Base-by-base conservation (phyloP, 2,329 filamentous ascomycete species). In the Cercospora berteroae region DNA sequence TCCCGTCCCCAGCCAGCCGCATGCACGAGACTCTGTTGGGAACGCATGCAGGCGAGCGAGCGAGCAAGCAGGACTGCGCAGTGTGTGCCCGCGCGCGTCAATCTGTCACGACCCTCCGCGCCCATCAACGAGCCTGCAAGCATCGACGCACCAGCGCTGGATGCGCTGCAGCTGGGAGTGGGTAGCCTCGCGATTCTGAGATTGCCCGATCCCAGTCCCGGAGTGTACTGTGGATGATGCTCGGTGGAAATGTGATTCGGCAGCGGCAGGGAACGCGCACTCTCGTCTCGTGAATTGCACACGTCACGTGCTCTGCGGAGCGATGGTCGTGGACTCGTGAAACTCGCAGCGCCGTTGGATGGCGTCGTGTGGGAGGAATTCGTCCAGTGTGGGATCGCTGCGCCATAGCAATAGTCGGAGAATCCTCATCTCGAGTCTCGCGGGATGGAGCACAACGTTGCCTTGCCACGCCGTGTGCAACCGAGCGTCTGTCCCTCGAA, bases 1-100 rank as follows among this genome's bases (percentile, higher is more conserved):
- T 16, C 48, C 48, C 48, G 23, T 55, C 48, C 8, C 27, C 55
- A 36, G 27, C 60, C 60, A 63, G 52, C 50, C 52, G 62, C 65
- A 50, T 67, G 65, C 65, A 44, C 16, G 27, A 60, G 65, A 48
- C 60, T 55, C 31, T 48, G 64, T 63, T 66, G 59, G 52, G 50
- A 27, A 56, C 39, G 44, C 44, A 62, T 58, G 65, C 65, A 59
- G 29, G 65, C 60, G 27, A 27, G 48, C 52, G 36, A 20, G 64
- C 52, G n/a, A n/a, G n/a, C n/a, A n/a, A 23, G 23, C 20, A 31
- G 10, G 52, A n/a, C 20, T 31, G 52, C 23, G 52, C 52, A 42
- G 36, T n/a, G 20, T 20, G 50, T 20, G 25, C 50, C 13, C 50
- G 50, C 50, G 20, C 23, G 50, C 25, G 23, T 31, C 23, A 12